Evolutionary conservation across 2,329 filamentous ascomycete genomes (phyloP), one percentile per base, ranked within the genome.

Genomic region (Fusarium phyllophilum): DNA sequence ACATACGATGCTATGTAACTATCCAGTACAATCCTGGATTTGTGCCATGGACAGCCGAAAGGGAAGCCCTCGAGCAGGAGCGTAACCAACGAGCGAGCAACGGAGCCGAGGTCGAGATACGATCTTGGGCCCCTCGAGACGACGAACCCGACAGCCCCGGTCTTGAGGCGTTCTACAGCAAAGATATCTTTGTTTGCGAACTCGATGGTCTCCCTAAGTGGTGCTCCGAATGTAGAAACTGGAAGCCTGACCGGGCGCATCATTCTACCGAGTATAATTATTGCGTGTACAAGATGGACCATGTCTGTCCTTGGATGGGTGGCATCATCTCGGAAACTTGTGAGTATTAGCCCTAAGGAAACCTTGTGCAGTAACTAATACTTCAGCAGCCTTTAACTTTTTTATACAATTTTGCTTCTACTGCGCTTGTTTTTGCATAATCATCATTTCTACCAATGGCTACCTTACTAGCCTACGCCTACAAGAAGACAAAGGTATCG

Each of bases 281-380:
- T 48, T 98, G 96, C 79, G 93, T 97, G 29, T 85, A 89, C 45
- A 96, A 96, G 78, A 96, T 98, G 93, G 96, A 98, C 73, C 96
- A 98, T 79, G 96, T 95, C 78, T 99, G 96, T 79, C 96, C 96
- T 0, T 98, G 93, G 93, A 95, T 97, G n/a, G 96, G 96, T 8
- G 96, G 96, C 29, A 93, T 97, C 74, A 91, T 99, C 15, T 93
- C 91, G 0, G 95, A 98, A 81, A 95, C 90, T 4, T 90, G 89
- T 90, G 78, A 80, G 88, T 82, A 22, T 20, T 17, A 14, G 12
- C 45, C 15, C 46, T 18, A 24, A 13, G 33, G 13, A 18, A 45
- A 29, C 24, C 68, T 38, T 54, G 45, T 56, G 22, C 41, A 46
- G 33, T 13, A 18, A 36, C 65, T 69, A 55, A 73, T 41, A 31